A percentile compares a stretch with the other conserved stretches of the same genome.
Conservation (phyloP, 352 stramenopile genomes). For the Lagenidium giganteum region DNA sequence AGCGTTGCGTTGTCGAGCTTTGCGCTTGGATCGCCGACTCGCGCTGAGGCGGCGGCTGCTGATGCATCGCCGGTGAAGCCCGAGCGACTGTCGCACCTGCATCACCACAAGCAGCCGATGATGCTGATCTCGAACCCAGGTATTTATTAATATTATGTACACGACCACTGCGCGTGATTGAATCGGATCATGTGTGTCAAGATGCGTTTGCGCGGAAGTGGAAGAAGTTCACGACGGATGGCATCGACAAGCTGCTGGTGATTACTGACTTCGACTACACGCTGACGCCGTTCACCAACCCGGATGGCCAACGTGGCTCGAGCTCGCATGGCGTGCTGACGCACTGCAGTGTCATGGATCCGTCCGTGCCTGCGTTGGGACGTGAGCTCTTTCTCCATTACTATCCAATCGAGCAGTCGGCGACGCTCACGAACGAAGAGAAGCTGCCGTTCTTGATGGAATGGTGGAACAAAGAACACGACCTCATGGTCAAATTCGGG, state of each 20-base stretch:
- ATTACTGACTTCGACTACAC: slow-evolving; percentile 79
- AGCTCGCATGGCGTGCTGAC: slow-evolving; percentile 56
- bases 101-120: slow-evolving; percentile 16
- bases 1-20: too few relatives aligned
- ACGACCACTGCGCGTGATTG: too few relatives aligned
- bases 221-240: slow-evolving; percentile 62
- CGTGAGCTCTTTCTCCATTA: slow-evolving; percentile 60
- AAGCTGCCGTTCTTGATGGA: slow-evolving; percentile 79
- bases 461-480: slow-evolving; percentile 57
- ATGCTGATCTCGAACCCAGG: slow-evolving; percentile 38
- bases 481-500: slow-evolving; percentile 49
- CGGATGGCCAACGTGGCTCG: slow-evolving; percentile 27
- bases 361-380: slow-evolving; percentile 18
- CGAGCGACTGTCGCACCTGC: slow-evolving; percentile 23
- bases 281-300: slow-evolving; percentile 44
- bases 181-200: slow-evolving; percentile 16
- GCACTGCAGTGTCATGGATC: slow-evolving; percentile 35
- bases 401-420: slow-evolving; percentile 74
- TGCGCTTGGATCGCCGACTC: too few relatives aligned
- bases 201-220: slow-evolving; percentile 68
- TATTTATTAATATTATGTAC: slow-evolving; percentile 3
- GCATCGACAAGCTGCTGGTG: slow-evolving; percentile 53
- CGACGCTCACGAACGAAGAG: slow-evolving; percentile 52
- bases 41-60: too few relatives aligned
- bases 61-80: too few relatives aligned